Percentiles rank a stretch among this genome's conserved stretches.
phyloP scores from a whole-genome alignment of 768 basidiomycete species.

The Calocybe cyanea region DNA sequence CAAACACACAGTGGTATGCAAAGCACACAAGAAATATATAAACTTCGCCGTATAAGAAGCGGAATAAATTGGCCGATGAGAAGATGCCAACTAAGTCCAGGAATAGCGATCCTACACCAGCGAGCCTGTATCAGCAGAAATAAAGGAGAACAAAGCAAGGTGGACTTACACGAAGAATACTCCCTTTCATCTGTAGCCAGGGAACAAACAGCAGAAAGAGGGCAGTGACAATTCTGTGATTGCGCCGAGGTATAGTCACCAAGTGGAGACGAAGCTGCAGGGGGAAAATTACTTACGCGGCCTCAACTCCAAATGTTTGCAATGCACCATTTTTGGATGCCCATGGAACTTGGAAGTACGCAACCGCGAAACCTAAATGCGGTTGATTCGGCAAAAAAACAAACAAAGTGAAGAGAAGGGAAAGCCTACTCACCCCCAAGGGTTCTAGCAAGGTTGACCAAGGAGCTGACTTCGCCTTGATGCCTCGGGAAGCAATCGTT shows the following conservation, averaged over 20 bases:
- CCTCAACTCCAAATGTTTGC: constrained; percentile 59
- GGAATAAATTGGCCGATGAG: too few species aligned
- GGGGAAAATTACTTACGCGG: constrained; percentile 48
- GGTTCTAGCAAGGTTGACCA: constrained; percentile 53
- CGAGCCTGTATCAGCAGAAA: too few species aligned
- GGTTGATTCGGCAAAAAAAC: too few species aligned
- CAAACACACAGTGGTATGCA: too few species aligned
- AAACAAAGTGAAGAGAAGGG: not conserved
- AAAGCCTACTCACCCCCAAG: constrained; percentile 38
- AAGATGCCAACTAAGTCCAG: not conserved
- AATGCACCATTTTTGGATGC: constrained; percentile 55
- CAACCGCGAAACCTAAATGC: constrained; percentile 50
- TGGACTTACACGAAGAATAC: constrained; percentile 34
- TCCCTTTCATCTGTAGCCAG: constrained; percentile 46
- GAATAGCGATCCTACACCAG: not conserved
- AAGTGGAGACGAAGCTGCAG: not conserved
- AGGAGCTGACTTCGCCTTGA: constrained; percentile 60
- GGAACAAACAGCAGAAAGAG: constrained; percentile 52
- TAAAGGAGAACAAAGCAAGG: not conserved
- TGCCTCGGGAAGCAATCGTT: constrained; percentile 24
- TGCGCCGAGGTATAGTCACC: not conserved
- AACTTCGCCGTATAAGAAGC: too few species aligned
- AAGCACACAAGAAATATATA: too few species aligned
- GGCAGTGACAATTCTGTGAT: constrained; percentile 41
- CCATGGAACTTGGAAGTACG: constrained; percentile 68